Evolutionary conservation across 257 asterid genomes (phyloP), one percentile per base, ranked within the genome.

Genomic region (Plantago ovata): DNA sequence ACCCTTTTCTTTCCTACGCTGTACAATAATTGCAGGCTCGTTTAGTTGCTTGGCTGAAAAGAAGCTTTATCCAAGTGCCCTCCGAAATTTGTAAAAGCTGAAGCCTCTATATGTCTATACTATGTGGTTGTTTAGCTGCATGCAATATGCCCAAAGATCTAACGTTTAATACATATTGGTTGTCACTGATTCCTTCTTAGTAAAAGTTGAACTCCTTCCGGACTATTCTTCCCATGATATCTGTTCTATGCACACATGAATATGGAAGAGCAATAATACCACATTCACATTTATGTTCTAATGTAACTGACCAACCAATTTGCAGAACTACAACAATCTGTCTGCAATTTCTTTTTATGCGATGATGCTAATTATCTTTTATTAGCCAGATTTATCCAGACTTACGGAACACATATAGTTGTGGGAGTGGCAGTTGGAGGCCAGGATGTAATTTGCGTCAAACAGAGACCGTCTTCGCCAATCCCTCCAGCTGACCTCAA

Each of bases 391-490:
- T 93, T 93, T 77, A 93, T 93, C 73, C 84, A 81, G 76, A 75
- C 95, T 8, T 93, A 86, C 46, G 99, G 99, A 66, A 93, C 99
- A 5, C 99, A 93, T 69, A 82, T 93, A 69, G 81, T 89, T 22
- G 94, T 84, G 69, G 97, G 97, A 64, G 78, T 93, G 87, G 97
- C 87, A 44, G 82, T 93, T 69, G 99, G 99, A 60, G 99, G 99
- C 65, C 99, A 93, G 80, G 96, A 93, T 76, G 73, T 93, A 72
- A 79, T 89, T 60, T 93, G 99, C 71, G 88, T 86, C 63, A 93
- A 93, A 78, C 99, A 89, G 70, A 86, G 71, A 76, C 75, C 95
- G 13, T 77, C 95, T 20, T 93, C 99, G 56, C 71, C 78, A 12
- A 78, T 93, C 58, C 89, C 97, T 60, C 86, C 97, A 7, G 79